These are phyloP conservation scores for Gossypium turneri DNA, from an alignment of 345 rosid species.

Conservation along the genomic window DNA sequence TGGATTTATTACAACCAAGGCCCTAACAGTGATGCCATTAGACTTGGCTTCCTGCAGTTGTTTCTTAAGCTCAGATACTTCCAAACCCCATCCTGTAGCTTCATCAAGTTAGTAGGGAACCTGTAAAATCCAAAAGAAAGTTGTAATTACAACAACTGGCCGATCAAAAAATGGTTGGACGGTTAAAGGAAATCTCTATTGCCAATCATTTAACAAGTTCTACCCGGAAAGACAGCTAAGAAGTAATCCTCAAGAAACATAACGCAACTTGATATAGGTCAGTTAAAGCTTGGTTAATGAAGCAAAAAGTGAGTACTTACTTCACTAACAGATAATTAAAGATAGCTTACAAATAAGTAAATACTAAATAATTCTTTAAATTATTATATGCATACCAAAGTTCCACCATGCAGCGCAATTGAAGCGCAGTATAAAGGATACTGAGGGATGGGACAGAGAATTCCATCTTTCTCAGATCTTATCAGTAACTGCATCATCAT, in stretches of 20 bases:
- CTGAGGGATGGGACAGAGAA: slow-evolving; percentile 97
- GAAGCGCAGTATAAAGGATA: slow-evolving; percentile 97
- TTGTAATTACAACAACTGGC: neutral
- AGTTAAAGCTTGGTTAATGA: neutral
- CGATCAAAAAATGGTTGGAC: neutral
- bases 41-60: slow-evolving; percentile 70
- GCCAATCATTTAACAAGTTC: neutral
- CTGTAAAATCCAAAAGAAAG: slow-evolving; percentile 29
- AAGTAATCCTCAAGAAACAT: neutral
- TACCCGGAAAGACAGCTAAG: neutral
- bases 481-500: slow-evolving; percentile 91
- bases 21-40: slow-evolving; percentile 80
- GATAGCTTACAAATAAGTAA: neutral
- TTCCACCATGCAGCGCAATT: slow-evolving; percentile 93
- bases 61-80: slow-evolving; percentile 75
- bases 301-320: neutral
- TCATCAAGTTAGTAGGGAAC: slow-evolving; percentile 96
- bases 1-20: slow-evolving; percentile 87
- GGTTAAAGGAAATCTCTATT: too few relatives aligned
- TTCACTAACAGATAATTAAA: neutral
- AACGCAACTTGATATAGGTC: neutral
- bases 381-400: slow-evolving; percentile 50
- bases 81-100: slow-evolving; percentile 92
- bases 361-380: neutral
- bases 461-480: slow-evolving; percentile 79